phyloP scores from a whole-genome alignment of 805 yeast genomes.

The Candida ulmi region DNA sequence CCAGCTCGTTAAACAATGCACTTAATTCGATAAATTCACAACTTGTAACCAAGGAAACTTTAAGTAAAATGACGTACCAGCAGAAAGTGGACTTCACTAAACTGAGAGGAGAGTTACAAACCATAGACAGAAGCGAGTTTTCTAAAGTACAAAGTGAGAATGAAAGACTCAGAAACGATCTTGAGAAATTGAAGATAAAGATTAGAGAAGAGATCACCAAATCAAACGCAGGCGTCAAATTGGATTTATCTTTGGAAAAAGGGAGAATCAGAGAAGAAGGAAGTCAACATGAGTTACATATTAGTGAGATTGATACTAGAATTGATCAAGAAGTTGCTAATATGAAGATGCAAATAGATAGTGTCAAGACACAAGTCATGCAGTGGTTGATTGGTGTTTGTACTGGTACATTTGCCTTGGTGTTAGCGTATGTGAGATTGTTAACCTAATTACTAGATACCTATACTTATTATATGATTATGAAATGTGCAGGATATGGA shows the following conservation, averaged over 20 bases:
- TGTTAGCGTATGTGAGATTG: conserved; percentile 85
- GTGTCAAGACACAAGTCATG: conserved; percentile 93
- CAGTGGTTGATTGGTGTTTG: conserved; percentile 99
- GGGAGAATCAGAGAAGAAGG: conserved; percentile 94
- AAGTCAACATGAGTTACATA: conserved; percentile 86
- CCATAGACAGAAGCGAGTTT: conserved; percentile 82
- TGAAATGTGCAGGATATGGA: too few species aligned
- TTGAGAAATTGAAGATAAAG: conserved; percentile 79
- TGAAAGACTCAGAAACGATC: conserved; percentile 74
- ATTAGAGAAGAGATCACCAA: conserved; percentile 89
- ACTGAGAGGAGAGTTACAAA: conserved; percentile 84
- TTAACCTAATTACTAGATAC: conserved; percentile 55
- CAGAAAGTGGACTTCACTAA: conserved; percentile 97
- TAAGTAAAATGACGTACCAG: conserved; percentile 83
- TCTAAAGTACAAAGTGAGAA: conserved; percentile 79
- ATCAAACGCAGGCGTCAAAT: conserved; percentile 81
- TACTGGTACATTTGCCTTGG: conserved; percentile 95
- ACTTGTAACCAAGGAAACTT: conserved; percentile 78
- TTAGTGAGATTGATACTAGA: conserved; percentile 90
- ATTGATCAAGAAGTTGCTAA: conserved; percentile 94
- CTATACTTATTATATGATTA: not conserved
- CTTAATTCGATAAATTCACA: conserved; percentile 67
- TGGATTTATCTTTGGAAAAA: conserved; percentile 89
- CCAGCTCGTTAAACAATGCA: conserved; percentile 75
- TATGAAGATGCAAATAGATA: conserved; percentile 91